Conservation (phyloP, 495 filamentous ascomycete species). For the Aspergillus nidulans region DNA sequence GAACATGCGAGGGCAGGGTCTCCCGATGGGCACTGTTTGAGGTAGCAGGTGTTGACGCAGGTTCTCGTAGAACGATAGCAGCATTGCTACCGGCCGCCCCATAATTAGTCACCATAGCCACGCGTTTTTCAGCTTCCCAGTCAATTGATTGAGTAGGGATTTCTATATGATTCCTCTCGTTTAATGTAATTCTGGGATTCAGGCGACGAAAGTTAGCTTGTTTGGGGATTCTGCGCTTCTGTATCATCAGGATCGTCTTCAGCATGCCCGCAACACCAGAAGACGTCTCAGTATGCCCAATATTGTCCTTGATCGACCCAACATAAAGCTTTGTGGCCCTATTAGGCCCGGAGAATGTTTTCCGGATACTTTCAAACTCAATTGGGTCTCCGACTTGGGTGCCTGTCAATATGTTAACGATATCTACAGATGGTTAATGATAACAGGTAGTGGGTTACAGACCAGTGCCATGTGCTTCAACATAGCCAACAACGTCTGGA, state of each 20-base stretch:
- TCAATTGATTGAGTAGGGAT: conserved; percentile 23
- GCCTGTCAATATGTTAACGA: conserved; percentile 11
- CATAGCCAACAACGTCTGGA: conserved; percentile 15
- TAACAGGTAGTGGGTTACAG: background rate
- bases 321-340: conserved; percentile 21
- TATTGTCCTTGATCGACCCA: conserved; percentile 44
- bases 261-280: conserved; percentile 43
- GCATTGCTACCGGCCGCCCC: conserved; percentile 48
- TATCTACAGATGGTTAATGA: background rate
- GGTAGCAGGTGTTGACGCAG: background rate
- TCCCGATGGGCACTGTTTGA: background rate
- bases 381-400: conserved; percentile 42
- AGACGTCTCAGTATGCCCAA: conserved; percentile 46
- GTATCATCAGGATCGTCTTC: conserved; percentile 44
- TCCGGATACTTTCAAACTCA: conserved; percentile 30
- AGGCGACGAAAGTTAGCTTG: conserved; percentile 32
- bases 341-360: conserved; percentile 24
- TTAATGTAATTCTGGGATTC: conserved; percentile 35
- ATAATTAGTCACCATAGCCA: conserved; percentile 46
- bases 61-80: conserved; percentile 33
- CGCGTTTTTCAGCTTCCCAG: conserved; percentile 21
- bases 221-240: conserved; percentile 27
- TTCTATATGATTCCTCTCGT: conserved; percentile 28
- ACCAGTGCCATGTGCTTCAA: conserved; percentile 30
- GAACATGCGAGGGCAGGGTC: background rate